Base-by-base conservation (phyloP, 768 basidiomycete species). In the Tremella yokohamensis region DNA sequence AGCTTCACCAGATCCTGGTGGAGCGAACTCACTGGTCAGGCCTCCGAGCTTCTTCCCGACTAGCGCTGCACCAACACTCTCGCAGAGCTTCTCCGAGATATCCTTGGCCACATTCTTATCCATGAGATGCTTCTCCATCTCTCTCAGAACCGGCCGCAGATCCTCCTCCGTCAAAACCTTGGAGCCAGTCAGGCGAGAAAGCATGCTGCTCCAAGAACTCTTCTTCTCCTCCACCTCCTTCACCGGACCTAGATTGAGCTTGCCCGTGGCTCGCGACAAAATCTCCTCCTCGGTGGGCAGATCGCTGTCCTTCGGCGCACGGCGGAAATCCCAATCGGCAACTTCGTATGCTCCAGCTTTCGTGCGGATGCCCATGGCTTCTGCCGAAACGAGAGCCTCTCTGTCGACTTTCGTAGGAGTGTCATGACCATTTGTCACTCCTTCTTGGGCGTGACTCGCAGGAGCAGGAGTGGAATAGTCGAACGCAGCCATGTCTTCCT, bases 121-220 rank as follows among this genome's bases (percentile, higher is more conserved):
- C 92, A 97, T 97, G 45, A 99, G 81, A 77, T 97, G 94, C 60
- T 93, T 90, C 76, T 94, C 92, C 92, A 98, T 98, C 16, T 85
- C 89, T 51, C 87, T 87, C 45, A 98, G 74, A 0, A 94, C 88
- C 8, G 94, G 94, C 64, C 84, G 83, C 54, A 98, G 76, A 74
- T 98, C 94, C 39, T 84, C 81, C 55, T 89, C 83, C 0, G 87
- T 87, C 55, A 99, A 79, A 1, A 85, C 80, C 77, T 91, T 93
- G 22, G 85, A 85, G 0, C 91, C 77, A 2, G 90, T 93, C 65
- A 96, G 78, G 44, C 89, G 82, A 6, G 89, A 84, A 75, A 96
- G 90, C 51, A 94, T 80, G 45, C 84, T 85, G 11, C 87, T 83
- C n/a, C 91, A 76, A 12, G 88, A 85, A 22, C 44, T 55, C 2